phyloP scores from a whole-genome alignment of 2,329 filamentous ascomycete genomes.

The Claviceps sp. region DNA sequence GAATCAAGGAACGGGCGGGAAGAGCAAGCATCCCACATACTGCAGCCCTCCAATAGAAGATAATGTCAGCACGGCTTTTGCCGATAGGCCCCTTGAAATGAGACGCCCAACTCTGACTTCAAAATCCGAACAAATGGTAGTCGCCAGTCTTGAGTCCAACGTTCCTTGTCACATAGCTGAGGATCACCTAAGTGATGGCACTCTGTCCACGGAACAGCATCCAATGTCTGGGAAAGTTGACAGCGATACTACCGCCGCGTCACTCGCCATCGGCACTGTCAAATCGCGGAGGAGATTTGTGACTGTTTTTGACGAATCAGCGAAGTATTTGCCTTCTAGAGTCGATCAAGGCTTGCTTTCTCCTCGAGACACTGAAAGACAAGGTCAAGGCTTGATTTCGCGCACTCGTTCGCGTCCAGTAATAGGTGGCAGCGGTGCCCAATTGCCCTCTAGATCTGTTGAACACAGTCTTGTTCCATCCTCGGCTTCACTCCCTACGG shows the following conservation, averaged over 20 bases:
- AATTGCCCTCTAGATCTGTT: background rate
- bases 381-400: background rate
- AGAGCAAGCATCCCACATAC: conserved; percentile 6
- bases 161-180: background rate
- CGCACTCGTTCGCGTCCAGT: background rate
- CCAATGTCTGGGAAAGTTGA: background rate
- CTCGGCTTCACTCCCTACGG: background rate
- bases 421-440: background rate
- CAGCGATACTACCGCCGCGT: background rate
- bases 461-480: background rate
- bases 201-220: background rate
- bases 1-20: conserved; percentile 7
- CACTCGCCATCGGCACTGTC: background rate
- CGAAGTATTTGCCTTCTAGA: background rate
- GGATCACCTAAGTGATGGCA: background rate
- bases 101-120: background rate
- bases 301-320: background rate
- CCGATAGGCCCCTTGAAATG: background rate
- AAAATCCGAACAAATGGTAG: background rate
- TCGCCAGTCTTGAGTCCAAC: background rate
- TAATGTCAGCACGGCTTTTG: background rate
- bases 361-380: background rate
- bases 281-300: conserved; percentile 4
- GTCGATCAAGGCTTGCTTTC: conserved; percentile 2
- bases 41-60: background rate